A percentile compares a stretch with the other conserved stretches of the same genome.
phyloP scores from a whole-genome alignment of 306 rosid genomes.

The Medicago arabica region DNA sequence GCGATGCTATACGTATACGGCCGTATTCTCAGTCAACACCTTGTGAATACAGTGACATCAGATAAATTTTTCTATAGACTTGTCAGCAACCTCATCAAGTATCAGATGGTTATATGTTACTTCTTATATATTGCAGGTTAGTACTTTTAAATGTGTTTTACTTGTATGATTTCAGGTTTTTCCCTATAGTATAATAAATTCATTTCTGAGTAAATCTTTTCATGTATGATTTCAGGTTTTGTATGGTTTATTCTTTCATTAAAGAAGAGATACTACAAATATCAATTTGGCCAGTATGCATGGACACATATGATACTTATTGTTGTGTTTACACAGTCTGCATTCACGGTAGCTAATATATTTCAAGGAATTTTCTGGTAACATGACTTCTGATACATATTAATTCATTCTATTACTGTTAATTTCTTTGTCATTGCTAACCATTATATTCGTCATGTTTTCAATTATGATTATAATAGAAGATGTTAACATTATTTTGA shows the following conservation, averaged over 20 bases:
- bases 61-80: conserved; percentile 73
- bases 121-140: conserved; percentile 88
- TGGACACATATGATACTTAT: conserved; percentile 99
- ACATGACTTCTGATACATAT: conserved; percentile 34
- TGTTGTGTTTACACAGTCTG: conserved; percentile 89
- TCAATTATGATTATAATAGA: not conserved
- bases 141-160: conserved; percentile 35
- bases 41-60: conserved; percentile 81
- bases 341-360: conserved; percentile 93
- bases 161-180: not conserved
- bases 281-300: conserved; percentile 98
- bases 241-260: conserved; percentile 97
- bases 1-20: conserved; percentile 96
- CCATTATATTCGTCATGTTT: not conserved
- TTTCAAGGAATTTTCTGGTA: conserved; percentile 98
- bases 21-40: conserved; percentile 92
- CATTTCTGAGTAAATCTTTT: conserved; percentile 26
- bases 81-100: conserved; percentile 82
- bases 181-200: not conserved
- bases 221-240: conserved; percentile 71
- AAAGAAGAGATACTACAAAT: conserved; percentile 90
- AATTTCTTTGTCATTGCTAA: not conserved
- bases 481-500: conserved; percentile 38
- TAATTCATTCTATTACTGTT: conserved; percentile 30
- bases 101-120: conserved; percentile 97